A percentile compares a stretch with the other conserved stretches of the same genome.
Conservation (phyloP, 2,329 filamentous ascomycete genomes). For the Microdochium trichocladiopsis region DNA sequence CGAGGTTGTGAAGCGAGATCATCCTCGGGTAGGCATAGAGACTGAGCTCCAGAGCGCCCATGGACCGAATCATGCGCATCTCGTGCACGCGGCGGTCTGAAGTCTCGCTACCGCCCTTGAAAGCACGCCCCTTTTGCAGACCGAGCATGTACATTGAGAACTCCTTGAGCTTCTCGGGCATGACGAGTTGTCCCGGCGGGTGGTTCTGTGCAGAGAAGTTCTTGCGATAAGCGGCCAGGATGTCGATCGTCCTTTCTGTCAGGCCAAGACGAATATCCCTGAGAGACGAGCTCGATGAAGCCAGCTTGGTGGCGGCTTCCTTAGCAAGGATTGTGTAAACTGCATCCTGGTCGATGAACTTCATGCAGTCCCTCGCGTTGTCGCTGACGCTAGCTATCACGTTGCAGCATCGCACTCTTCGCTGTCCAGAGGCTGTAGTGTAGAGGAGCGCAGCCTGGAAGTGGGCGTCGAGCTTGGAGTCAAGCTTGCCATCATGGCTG, state of each 20-base stretch:
- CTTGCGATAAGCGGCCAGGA: conserved; percentile 87
- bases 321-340: conserved; percentile 85
- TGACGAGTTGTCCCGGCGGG: conserved; percentile 84
- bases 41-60: conserved; percentile 79
- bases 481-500: conserved; percentile 94
- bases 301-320: conserved; percentile 82
- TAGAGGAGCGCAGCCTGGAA: conserved; percentile 95
- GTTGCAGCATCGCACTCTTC: conserved; percentile 88
- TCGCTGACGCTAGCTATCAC: conserved; percentile 89
- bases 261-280: conserved; percentile 81
- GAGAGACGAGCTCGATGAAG: conserved; percentile 59
- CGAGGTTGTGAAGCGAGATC: conserved; percentile 83
- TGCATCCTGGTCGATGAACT: conserved; percentile 92
- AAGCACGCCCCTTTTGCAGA: conserved; percentile 81
- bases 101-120: conserved; percentile 88
- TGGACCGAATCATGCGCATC: conserved; percentile 80
- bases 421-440: conserved; percentile 82
- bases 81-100: conserved; percentile 88
- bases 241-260: conserved; percentile 88
- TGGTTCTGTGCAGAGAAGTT: conserved; percentile 77
- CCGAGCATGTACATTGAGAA: conserved; percentile 94
- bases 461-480: conserved; percentile 91
- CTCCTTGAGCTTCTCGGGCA: conserved; percentile 94
- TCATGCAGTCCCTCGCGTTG: conserved; percentile 75
- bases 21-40: conserved; percentile 94